Base-by-base conservation (phyloP, 108 stramenopile species). In the Discostella pseudostelligera region DNA sequence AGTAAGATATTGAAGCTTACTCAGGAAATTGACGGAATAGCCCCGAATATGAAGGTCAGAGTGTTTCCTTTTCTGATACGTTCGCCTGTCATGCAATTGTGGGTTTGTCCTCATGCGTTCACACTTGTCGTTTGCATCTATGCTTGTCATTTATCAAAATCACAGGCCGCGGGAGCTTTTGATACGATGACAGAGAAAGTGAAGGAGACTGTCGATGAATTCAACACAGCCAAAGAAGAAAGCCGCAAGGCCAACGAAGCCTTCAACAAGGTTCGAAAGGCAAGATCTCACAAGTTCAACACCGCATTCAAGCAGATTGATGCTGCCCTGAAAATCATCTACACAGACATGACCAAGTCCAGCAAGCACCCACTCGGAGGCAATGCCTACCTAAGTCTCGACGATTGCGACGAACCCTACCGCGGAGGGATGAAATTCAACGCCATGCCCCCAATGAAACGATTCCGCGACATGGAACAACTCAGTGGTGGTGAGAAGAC, bases 401-500 rank as follows among this genome's bases (percentile, higher is more conserved):
- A 96, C 54, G 90, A 97, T 61, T 78, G 84, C 1, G 94, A 97
- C 45, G 98, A 99, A 70, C 98, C 98, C 17, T 98, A 95, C 81
- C 79, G 89, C 22, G 96, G 96, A 25, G 98, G 98, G 0, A 81
- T 99, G 67, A 96, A 95, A 71, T 99, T 96, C 93, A 97, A 96
- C 68, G 99, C 97, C 9, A 98, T 97, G 97, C 98, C 98, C 56
- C 98, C 99, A 9, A 96, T 93, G 90, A 99, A 99, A 69, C 83
- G 97, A 28, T 98, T 96, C 79, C 85, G 98, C 39, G 98, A 99
- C 58, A 98, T 99, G 96, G 96, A 98, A 40, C 97, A 99, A 75
- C 86, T 99, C 17, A 96, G 95, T 59, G 99, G 99, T n/a, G 99
- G 99, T 16, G 99, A 99, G 81, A 97, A 97, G 78, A 99, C 99